These are phyloP conservation scores for Salix brachista DNA, from an alignment of 345 rosid species.

Conservation along the genomic window DNA sequence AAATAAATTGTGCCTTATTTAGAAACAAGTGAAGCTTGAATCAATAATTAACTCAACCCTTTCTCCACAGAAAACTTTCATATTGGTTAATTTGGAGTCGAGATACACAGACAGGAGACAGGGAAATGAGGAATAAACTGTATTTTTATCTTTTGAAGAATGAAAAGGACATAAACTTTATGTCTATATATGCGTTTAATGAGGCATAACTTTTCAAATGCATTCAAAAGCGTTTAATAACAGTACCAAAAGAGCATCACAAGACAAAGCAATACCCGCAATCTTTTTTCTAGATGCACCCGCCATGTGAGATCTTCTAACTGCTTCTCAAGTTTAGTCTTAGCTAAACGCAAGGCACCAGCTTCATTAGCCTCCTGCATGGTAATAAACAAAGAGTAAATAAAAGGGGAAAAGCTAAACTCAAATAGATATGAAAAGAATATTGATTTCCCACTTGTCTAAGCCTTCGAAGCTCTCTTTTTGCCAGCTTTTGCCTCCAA, in stretches of 20 bases:
- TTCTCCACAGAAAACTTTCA: background rate
- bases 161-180: too few relatives aligned
- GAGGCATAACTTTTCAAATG: background rate
- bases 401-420: background rate
- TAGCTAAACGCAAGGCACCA: conserved; percentile 90
- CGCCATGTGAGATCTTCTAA: conserved; percentile 93
- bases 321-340: conserved; percentile 89
- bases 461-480: conserved; percentile 69
- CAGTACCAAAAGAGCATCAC: conserved; percentile 11
- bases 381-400: conserved; percentile 6
- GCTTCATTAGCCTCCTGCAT: conserved; percentile 88
- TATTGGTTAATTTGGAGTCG: background rate
- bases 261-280: conserved; percentile 58
- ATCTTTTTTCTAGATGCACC: conserved; percentile 76
- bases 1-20: too few relatives aligned
- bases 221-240: background rate
- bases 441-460: conserved; percentile 46
- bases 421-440: background rate
- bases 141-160: too few relatives aligned
- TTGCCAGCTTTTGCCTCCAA: conserved; percentile 88
- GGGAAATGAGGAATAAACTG: background rate
- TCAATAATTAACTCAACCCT: background rate
- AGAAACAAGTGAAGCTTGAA: too few relatives aligned
- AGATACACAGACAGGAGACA: background rate
- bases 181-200: background rate